Base-by-base conservation (phyloP, 345 rosid genomes). In the Syzygium grande region DNA sequence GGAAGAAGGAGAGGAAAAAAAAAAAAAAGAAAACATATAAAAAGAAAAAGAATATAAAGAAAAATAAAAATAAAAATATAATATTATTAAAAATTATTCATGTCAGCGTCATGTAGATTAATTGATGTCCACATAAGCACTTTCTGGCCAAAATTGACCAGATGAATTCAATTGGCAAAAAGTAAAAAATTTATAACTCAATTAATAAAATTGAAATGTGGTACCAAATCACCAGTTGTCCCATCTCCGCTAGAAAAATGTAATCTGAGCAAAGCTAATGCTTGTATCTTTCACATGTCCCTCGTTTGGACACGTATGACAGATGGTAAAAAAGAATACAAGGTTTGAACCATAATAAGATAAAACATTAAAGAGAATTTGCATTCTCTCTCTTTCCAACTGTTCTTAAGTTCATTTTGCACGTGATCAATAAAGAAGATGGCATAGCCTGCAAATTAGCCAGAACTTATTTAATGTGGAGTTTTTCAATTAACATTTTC, bases 91-190 rank as follows among this genome's bases (percentile, higher is more conserved):
- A 38, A 38, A 38, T 38, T 38, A 38, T 38, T 38, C 43, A 41
- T 6, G 43, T 41, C 1, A 41, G 43, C 43, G 6, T 6, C 43
- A 5, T 5, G 43, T 41, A 41, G 43, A 1, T 41, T 1, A 6
- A 1, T 4, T 6, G 6, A 6, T 41, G 43, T 41, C 6, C 43
- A 41, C 5, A 1, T 41, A 0, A 41, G 6, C 1, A 41, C 6
- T 41, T 41, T 41, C 4, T 2, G 6, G 5, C 6, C 6, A 41
- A 41, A 41, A 41, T 1, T 41, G 5, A 1, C 2, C 1, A 5
- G 43, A 41, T 41, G 6, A 6, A 41, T 6, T 41, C 43, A 41
- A 41, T 41, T 41, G 1, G 1, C 2, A 41, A 41, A 2, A 41
- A 41, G 6, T 5, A 6, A 41, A 41, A 41, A 41, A 1, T 41